Conservation (phyloP, 768 basidiomycete genomes). For the Multifurca ochricompacta region DNA sequence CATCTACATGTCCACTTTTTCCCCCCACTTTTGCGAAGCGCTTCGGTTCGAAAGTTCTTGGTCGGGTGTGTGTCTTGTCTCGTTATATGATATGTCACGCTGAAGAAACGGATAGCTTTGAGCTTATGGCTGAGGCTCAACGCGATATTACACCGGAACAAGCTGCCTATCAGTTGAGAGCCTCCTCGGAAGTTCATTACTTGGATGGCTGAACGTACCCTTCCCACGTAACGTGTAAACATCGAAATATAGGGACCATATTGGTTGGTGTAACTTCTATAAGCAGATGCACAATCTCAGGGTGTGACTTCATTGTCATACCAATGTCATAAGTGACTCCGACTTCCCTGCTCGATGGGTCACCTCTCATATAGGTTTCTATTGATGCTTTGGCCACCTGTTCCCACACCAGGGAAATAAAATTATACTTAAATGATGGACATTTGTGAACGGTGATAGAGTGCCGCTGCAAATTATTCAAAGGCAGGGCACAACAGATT, state of each 20-base stretch:
- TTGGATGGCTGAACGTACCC: constrained; percentile 20
- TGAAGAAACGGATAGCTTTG: constrained; percentile 47
- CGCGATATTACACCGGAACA: constrained; percentile 86
- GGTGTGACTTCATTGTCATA: neutral
- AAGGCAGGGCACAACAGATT: neutral
- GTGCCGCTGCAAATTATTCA: neutral
- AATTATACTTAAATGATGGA: neutral
- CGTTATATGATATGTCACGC: neutral
- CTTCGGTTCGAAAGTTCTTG: constrained; percentile 78
- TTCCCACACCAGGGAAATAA: neutral
- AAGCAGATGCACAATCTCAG: neutral
- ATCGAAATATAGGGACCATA: neutral
- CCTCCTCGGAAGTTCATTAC: constrained; percentile 54
- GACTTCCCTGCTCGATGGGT: neutral
- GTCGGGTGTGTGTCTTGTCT: constrained; percentile 55
- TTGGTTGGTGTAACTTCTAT: neutral
- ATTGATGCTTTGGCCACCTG: neutral
- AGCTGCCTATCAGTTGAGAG: constrained; percentile 61
- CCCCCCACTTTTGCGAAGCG: constrained; percentile 75
- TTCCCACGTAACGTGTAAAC: neutral
- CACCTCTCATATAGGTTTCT: neutral
- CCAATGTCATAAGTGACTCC: neutral
- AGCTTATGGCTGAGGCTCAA: constrained; percentile 85
- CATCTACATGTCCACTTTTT: constrained; percentile 85
- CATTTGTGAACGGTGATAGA: neutral